These are phyloP conservation scores for Exophiala spinifera DNA, from an alignment of 2,329 filamentous ascomycete species.

Conservation along the genomic window DNA sequence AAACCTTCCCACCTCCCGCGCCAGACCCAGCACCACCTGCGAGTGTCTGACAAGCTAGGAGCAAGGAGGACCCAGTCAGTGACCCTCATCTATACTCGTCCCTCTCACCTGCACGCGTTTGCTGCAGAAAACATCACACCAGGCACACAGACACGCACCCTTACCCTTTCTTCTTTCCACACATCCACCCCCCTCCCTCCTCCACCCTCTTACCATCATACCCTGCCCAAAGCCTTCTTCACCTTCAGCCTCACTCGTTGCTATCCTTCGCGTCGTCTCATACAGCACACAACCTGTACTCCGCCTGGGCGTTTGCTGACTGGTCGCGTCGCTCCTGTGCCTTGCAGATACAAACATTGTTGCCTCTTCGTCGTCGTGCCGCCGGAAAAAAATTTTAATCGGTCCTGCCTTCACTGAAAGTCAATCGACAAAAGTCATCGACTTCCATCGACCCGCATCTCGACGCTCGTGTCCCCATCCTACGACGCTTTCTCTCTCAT, in stretches of 20 bases:
- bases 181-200: conserved; percentile 21
- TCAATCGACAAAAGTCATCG: neutral
- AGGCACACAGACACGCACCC: conserved; percentile 4
- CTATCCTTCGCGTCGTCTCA: conserved; percentile 18
- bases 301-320: conserved; percentile 18
- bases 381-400: conserved; percentile 10
- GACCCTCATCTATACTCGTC: conserved; percentile 27
- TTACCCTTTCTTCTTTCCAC: conserved; percentile 13
- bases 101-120: conserved; percentile 14
- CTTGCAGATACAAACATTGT: conserved; percentile 18
- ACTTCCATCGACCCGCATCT: conserved; percentile 7
- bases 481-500: conserved; percentile 1
- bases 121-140: conserved; percentile 7
- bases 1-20: conserved; percentile 25
- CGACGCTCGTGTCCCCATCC: conserved; percentile 8
- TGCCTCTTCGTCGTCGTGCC: neutral
- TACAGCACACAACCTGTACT: neutral
- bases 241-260: conserved; percentile 16
- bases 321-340: conserved; percentile 16
- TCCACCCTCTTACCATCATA: conserved; percentile 21
- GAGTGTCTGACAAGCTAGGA: conserved; percentile 23
- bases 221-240: conserved; percentile 14
- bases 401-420: conserved; percentile 23
- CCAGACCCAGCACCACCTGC: conserved; percentile 25
- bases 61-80: conserved; percentile 17